Evolutionary conservation across 371 early-diverging fungal genomes (phyloP).

Genomic region (Batkoa obscura): DNA sequence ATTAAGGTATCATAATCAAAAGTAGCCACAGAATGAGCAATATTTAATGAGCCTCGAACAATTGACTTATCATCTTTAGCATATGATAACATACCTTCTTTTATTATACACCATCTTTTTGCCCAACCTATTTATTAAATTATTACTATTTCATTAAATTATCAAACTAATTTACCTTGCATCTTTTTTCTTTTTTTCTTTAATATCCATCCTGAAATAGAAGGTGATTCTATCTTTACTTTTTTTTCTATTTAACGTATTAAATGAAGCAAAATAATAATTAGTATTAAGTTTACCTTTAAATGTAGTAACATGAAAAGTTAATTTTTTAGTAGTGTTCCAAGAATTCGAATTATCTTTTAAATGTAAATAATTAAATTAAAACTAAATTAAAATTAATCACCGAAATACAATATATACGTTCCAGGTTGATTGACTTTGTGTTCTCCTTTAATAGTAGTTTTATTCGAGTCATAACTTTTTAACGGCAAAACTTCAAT

Average conservation of each 20-base stretch:
- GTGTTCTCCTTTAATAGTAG: conserved; percentile 50
- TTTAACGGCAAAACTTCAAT: conserved; percentile 43
- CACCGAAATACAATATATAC: conserved; percentile 43
- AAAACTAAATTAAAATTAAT: not conserved
- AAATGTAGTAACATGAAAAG: conserved; percentile 58
- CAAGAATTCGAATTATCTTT: conserved; percentile 81
- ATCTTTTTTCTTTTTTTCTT: conserved; percentile 72
- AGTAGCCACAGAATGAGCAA: conserved; percentile 43
- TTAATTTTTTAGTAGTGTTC: conserved; percentile 75
- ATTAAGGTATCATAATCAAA: conserved; percentile 38
- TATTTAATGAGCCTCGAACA: conserved; percentile 55
- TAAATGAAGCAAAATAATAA: not conserved
- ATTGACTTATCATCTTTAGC: conserved; percentile 34
- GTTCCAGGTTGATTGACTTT: conserved; percentile 41
- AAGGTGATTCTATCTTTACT: conserved; percentile 3
- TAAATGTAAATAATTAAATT: not conserved
- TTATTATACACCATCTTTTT: conserved; percentile 50
- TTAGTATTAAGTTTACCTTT: conserved; percentile 11
- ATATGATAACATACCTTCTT: conserved; percentile 43
- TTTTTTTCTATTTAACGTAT: not conserved
- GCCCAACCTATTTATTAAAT: conserved; percentile 37
- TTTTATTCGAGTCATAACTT: conserved; percentile 49
- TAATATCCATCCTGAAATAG: conserved; percentile 49
- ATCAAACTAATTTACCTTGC: conserved; percentile 33
- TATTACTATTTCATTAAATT: not conserved